Evolutionary conservation across 768 basidiomycete species (phyloP).

Genomic region (Hemileccinum impolitum): DNA sequence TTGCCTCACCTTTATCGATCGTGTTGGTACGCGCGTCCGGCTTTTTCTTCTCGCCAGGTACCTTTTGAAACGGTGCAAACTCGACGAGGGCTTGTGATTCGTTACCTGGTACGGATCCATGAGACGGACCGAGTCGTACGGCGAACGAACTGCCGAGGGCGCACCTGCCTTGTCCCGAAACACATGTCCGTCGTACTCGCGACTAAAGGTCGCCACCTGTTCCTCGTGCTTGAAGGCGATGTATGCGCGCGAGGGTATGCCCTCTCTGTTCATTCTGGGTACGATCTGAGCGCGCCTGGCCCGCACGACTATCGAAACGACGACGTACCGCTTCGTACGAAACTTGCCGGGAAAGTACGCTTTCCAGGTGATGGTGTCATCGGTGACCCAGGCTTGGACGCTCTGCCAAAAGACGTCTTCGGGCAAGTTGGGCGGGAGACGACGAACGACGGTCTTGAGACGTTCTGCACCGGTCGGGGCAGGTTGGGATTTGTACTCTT

Average conservation of each 20-base stretch:
- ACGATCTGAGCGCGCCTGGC: too few relatives aligned
- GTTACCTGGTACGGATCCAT: constrained; percentile 51
- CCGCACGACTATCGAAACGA: too few relatives aligned
- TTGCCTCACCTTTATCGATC: constrained; percentile 60
- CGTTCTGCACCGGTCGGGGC: constrained; percentile 44
- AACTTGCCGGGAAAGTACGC: constrained; percentile 64
- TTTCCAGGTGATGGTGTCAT: constrained; percentile 69
- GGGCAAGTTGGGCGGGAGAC: constrained; percentile 88
- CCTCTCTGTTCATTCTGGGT: constrained; percentile 78
- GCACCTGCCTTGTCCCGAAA: constrained; percentile 90
- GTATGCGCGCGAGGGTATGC: constrained; percentile 84
- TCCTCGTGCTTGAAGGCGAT: constrained; percentile 83
- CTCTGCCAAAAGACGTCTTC: constrained; percentile 94
- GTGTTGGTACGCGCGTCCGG: constrained; percentile 77
- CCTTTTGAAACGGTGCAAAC: constrained; percentile 89
- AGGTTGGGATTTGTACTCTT: constrained; percentile 32
- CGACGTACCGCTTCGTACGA: constrained; percentile 55
- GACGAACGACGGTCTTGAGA: constrained; percentile 83
- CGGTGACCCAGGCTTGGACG: constrained; percentile 78
- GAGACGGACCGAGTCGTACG: too few relatives aligned
- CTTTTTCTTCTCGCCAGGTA: constrained; percentile 74
- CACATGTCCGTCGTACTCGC: constrained; percentile 86
- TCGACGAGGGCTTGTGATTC: constrained; percentile 90
- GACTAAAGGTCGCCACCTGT: constrained; percentile 67
- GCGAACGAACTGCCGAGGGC: background rate